phyloP scores from a whole-genome alignment of 2,329 filamentous ascomycete species.

The Sarocladium strictum region DNA sequence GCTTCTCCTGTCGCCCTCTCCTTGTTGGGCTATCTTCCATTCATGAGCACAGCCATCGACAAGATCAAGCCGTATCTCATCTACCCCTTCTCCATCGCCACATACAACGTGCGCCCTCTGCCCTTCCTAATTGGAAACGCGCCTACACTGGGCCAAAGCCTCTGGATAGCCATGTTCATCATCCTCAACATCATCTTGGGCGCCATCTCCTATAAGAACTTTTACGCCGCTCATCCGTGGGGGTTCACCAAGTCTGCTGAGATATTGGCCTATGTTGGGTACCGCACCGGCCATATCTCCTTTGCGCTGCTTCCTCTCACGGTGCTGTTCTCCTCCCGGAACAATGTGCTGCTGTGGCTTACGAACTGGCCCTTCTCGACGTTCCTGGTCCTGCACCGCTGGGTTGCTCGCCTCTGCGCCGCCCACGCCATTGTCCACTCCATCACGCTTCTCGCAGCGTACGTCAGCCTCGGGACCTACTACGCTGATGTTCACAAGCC shows the following conservation, averaged over 20 bases:
- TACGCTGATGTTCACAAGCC: conserved; percentile 17
- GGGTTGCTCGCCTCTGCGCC: conserved; percentile 37
- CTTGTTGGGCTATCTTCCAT: background rate
- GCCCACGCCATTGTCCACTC: conserved; percentile 42
- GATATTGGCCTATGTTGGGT: conserved; percentile 28
- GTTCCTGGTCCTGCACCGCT: conserved; percentile 39
- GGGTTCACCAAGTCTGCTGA: conserved; percentile 44
- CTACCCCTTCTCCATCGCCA: background rate
- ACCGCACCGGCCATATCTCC: conserved; percentile 33
- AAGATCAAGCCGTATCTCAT: conserved; percentile 14
- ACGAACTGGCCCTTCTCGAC: conserved; percentile 42
- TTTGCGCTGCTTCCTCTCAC: conserved; percentile 35
- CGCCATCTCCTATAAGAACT: conserved; percentile 24
- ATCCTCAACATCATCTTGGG: conserved; percentile 30
- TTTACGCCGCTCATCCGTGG: conserved; percentile 52
- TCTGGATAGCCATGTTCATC: conserved; percentile 36
- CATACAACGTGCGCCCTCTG: conserved; percentile 4
- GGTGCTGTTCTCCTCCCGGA: conserved; percentile 38
- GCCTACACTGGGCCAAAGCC: conserved; percentile 35
- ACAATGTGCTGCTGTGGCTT: conserved; percentile 41
- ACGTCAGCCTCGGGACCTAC: conserved; percentile 22
- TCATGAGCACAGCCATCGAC: background rate
- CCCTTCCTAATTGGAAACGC: conserved; percentile 17
- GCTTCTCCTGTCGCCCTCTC: background rate
- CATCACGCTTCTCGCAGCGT: conserved; percentile 25